phyloP scores from a whole-genome alignment of 1,284 basidiomycete genomes.

The Schizophyllum commune region DNA sequence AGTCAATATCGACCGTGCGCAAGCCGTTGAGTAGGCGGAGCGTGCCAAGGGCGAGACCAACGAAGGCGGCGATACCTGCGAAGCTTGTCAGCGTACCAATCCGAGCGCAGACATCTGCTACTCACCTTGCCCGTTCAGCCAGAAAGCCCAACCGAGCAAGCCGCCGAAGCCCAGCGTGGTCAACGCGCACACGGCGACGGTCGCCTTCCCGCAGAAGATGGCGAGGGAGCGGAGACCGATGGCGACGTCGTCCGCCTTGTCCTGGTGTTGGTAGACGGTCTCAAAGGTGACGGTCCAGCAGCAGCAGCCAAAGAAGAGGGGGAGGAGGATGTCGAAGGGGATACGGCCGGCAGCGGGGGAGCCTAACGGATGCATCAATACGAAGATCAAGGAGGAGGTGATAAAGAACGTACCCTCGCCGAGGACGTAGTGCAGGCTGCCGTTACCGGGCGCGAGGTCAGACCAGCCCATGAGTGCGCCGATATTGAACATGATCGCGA shows the following conservation, averaged over 20 bases:
- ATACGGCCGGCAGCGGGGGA: conserved; percentile 13
- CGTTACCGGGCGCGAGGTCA: conserved; percentile 10
- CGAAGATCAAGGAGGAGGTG: background rate
- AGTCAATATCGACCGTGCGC: conserved; percentile 6
- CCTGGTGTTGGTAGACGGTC: conserved; percentile 23
- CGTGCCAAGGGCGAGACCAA: conserved; percentile 4
- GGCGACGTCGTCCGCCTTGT: conserved; percentile 10
- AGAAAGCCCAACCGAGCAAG: conserved; percentile 9
- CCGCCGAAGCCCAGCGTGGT: conserved; percentile 8
- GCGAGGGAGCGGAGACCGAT: conserved; percentile 12
- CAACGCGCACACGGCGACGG: conserved; percentile 9
- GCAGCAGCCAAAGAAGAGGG: conserved; percentile 19
- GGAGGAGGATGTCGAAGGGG: conserved; percentile 18
- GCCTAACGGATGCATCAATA: background rate
- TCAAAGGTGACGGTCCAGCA: conserved; percentile 25
- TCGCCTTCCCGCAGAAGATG: conserved; percentile 6
- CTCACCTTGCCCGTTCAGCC: conserved; percentile 12
- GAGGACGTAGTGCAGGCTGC: background rate
- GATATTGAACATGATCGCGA: conserved; percentile 26
- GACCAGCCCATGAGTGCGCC: conserved; percentile 27
- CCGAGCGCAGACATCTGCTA: background rate
- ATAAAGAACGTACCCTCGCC: background rate
- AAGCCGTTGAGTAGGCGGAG: background rate
- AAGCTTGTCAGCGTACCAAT: background rate
- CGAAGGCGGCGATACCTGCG: conserved; percentile 5